phyloP scores from a whole-genome alignment of 1,139 yeast genomes.

The Debaryomyces fabryi region DNA sequence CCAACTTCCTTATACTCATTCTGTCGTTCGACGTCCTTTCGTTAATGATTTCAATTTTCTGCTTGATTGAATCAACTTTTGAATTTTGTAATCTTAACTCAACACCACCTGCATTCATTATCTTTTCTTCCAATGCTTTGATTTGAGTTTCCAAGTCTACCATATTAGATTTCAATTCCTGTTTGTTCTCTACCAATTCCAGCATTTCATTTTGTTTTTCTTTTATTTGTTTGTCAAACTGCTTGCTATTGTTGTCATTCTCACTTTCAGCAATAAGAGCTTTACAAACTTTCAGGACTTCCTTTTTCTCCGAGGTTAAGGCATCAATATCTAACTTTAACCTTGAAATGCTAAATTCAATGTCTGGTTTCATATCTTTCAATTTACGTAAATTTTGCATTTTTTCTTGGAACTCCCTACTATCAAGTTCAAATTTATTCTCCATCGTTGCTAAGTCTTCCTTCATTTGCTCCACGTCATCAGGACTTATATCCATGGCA shows the following conservation, averaged over 20 bases:
- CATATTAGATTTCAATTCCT: slow-evolving; percentile 55
- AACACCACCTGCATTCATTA: slow-evolving; percentile 92
- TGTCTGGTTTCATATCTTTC: slow-evolving; percentile 67
- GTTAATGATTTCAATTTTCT: slow-evolving; percentile 63
- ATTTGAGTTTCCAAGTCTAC: slow-evolving; percentile 61
- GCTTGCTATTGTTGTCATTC: slow-evolving; percentile 23
- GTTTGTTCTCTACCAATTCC: slow-evolving; percentile 39
- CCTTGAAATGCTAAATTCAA: slow-evolving; percentile 65
- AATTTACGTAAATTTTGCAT: slow-evolving; percentile 58
- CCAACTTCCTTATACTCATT: slow-evolving; percentile 63
- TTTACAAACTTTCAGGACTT: slow-evolving; percentile 39
- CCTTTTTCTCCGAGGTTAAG: slow-evolving; percentile 49
- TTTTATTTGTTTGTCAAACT: slow-evolving; percentile 37
- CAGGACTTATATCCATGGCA: slow-evolving; percentile 44
- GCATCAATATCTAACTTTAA: slow-evolving; percentile 68
- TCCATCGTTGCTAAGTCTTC: slow-evolving; percentile 59
- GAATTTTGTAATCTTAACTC: slow-evolving; percentile 78
- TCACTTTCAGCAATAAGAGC: slow-evolving; percentile 42
- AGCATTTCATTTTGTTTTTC: slow-evolving; percentile 41
- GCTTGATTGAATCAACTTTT: slow-evolving; percentile 75
- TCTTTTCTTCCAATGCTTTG: slow-evolving; percentile 65
- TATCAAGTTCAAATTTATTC: slow-evolving; percentile 52
- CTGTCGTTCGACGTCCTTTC: slow-evolving; percentile 66
- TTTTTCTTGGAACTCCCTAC: slow-evolving; percentile 60
- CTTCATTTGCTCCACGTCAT: slow-evolving; percentile 61